Percentiles rank a stretch among this genome's conserved stretches.
Conservation (phyloP, 169 alveolate genomes). For the Perkinsus marinus region DNA sequence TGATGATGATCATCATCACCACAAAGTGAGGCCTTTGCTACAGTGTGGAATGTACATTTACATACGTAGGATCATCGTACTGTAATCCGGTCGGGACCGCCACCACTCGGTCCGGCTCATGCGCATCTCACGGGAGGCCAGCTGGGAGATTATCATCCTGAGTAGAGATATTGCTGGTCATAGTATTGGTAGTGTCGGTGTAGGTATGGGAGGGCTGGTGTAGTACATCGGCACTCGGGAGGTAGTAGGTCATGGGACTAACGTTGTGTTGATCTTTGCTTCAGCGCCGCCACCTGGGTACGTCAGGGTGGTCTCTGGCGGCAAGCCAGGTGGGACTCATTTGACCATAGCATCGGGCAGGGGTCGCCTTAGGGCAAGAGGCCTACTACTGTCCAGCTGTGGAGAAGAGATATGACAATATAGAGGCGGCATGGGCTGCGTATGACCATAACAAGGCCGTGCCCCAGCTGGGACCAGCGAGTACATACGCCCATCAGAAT, state of each 20-base stretch:
- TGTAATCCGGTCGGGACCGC: too few species aligned
- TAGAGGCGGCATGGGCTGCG: neutral
- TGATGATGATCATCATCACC: too few species aligned
- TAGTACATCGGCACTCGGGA: too few species aligned
- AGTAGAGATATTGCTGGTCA: too few species aligned
- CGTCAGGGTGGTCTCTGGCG: neutral
- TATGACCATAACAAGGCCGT: neutral
- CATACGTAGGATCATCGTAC: too few species aligned
- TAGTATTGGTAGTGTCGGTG: too few species aligned
- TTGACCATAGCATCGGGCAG: neutral
- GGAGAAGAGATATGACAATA: neutral
- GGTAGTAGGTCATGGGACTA: neutral
- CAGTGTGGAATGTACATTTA: too few species aligned
- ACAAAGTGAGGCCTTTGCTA: too few species aligned
- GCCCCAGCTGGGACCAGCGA: neutral
- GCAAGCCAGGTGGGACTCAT: neutral
- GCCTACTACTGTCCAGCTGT: neutral
- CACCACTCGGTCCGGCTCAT: too few species aligned
- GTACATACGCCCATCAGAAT: neutral
- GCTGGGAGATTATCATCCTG: too few species aligned
- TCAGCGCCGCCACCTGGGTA: neutral
- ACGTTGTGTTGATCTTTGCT: neutral
- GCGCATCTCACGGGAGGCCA: too few species aligned
- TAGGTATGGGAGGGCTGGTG: too few species aligned
- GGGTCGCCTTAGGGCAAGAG: neutral